A percentile compares a stretch with the other conserved stretches of the same genome.
These are phyloP conservation scores for Sophora flavescens DNA, from an alignment of 306 rosid species.

Conservation along the genomic window DNA sequence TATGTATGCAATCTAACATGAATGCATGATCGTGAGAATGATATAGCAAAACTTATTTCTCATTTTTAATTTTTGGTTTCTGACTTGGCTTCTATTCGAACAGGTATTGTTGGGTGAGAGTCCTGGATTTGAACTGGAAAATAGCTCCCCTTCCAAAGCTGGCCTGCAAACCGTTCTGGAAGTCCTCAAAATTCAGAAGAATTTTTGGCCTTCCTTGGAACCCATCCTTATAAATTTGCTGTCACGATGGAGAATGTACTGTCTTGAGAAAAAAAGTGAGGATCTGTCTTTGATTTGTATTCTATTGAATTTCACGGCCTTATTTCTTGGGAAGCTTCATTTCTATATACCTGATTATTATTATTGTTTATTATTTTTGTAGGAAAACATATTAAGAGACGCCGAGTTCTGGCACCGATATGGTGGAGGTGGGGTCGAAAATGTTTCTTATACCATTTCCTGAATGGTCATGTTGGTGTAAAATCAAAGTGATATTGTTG, in stretches of 20 bases:
- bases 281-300: conserved; percentile 44
- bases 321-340: conserved; percentile 12
- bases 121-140: conserved; percentile 59
- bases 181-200: conserved; percentile 82
- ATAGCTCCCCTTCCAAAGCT: conserved; percentile 68
- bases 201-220: conserved; percentile 77
- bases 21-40: conserved; percentile 6
- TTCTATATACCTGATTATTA: conserved; percentile 16
- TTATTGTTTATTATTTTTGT: conserved; percentile 17
- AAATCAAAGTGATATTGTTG: conserved; percentile 53
- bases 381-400: conserved; percentile 63
- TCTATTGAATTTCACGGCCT: conserved; percentile 24
- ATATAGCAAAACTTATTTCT: conserved; percentile 28
- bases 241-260: conserved; percentile 60
- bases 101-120: conserved; percentile 86
- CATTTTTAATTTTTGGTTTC: conserved; percentile 33
- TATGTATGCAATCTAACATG: conserved; percentile 4
- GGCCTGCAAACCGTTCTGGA: conserved; percentile 77
- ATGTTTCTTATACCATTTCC: conserved; percentile 51
- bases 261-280: conserved; percentile 66
- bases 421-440: conserved; percentile 69
- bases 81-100: conserved; percentile 40
- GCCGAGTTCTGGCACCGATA: conserved; percentile 48
- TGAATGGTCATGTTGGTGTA: conserved; percentile 49
- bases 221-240: conserved; percentile 64